Evolutionary conservation across 805 yeast species (phyloP).

Genomic region (Kregervanrija fluxuum): DNA sequence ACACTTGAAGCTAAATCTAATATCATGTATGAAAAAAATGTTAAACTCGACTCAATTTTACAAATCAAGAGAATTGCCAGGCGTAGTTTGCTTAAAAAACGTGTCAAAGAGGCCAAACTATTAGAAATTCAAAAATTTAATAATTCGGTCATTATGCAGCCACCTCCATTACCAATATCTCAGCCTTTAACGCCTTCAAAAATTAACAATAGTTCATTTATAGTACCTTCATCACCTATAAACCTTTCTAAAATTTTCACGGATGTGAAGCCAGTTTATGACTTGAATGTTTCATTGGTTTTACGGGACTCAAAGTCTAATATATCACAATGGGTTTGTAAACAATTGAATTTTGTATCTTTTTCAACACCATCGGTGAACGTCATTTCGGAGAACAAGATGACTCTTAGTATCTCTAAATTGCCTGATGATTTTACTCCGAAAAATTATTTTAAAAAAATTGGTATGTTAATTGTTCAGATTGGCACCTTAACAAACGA

Average conservation of each 20-base stretch:
- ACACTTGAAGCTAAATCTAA: conserved; percentile 41
- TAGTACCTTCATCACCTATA: not conserved
- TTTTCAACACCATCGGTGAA: not conserved
- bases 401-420: conserved; percentile 29
- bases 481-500: conserved; percentile 34
- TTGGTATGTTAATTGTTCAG: conserved; percentile 43
- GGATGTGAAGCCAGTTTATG: conserved; percentile 1
- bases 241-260: conserved; percentile 1
- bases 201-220: not conserved
- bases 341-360: conserved; percentile 7
- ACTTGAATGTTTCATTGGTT: conserved; percentile 26
- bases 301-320: conserved; percentile 25
- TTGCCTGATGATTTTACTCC: conserved; percentile 35
- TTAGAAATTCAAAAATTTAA: conserved; percentile 30
- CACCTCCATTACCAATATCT: not conserved
- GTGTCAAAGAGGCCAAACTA: conserved; percentile 30
- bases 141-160: conserved; percentile 8
- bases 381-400: conserved; percentile 2
- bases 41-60: conserved; percentile 28
- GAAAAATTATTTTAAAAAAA: conserved; percentile 30
- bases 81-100: conserved; percentile 16
- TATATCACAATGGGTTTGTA: conserved; percentile 21
- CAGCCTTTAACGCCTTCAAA: not conserved
- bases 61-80: conserved; percentile 27
- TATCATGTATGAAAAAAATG: conserved; percentile 22